Conservation (phyloP, 352 stramenopile species). For the Pythium periplocum region DNA sequence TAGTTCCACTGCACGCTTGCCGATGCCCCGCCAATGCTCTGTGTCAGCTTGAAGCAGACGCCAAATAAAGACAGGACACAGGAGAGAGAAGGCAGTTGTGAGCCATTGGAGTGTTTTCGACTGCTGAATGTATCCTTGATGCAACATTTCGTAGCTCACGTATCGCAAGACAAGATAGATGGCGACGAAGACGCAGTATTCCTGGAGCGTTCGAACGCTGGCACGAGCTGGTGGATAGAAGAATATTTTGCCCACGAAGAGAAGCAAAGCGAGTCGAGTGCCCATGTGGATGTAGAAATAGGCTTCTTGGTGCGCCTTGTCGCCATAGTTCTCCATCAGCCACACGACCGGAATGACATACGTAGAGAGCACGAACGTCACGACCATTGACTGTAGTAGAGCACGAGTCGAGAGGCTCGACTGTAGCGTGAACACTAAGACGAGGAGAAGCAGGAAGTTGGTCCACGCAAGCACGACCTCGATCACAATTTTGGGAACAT, state of each 20-base stretch:
- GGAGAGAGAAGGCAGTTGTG: constrained; percentile 37
- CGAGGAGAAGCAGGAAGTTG: constrained; percentile 57
- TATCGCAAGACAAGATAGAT: constrained; percentile 37
- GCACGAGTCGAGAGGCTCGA: constrained; percentile 46
- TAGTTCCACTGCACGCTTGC: constrained; percentile 40
- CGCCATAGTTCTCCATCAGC: constrained; percentile 14
- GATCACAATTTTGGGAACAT: constrained; percentile 12
- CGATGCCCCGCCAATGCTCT: constrained; percentile 64
- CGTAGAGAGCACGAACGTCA: constrained; percentile 40
- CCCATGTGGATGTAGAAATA: constrained; percentile 31
- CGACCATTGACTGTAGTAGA: constrained; percentile 30
- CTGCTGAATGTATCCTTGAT: constrained; percentile 14
- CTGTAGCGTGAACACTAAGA: constrained; percentile 61
- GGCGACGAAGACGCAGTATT: constrained; percentile 50
- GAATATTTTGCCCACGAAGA: constrained; percentile 42
- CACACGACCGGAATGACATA: constrained; percentile 56
- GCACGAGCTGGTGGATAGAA: constrained; percentile 35
- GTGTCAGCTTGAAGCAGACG: constrained; percentile 67
- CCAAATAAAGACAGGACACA: constrained; percentile 66
- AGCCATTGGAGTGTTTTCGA: constrained; percentile 28
- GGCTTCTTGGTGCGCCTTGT: constrained; percentile 1
- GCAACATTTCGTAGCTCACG: constrained; percentile 36
- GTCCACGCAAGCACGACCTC: constrained; percentile 48
- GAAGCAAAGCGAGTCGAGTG: constrained; percentile 25
- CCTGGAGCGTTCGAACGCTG: constrained; percentile 37